A percentile compares a stretch with the other conserved stretches of the same genome.
phyloP scores from a whole-genome alignment of 2,329 filamentous ascomycete species.

The Aspergillus vadensis region DNA sequence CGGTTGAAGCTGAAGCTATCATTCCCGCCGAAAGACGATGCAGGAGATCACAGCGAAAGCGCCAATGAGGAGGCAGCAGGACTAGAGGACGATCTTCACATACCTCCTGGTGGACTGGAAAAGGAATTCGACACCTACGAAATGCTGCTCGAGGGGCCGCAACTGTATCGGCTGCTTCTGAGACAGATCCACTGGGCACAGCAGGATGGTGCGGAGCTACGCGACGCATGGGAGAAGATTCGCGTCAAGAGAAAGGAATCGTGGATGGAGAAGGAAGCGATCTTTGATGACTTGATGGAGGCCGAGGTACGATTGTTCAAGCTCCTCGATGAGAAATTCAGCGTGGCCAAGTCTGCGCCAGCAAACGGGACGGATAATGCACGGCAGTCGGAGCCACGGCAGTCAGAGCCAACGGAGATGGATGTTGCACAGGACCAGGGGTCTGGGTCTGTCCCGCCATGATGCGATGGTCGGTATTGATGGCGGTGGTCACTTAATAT shows the following conservation, averaged over 20 bases:
- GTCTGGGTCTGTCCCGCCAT: conserved; percentile 6
- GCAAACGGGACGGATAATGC: not conserved
- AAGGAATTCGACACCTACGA: conserved; percentile 49
- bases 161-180: conserved; percentile 49
- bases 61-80: conserved; percentile 30
- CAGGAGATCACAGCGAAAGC: conserved; percentile 31
- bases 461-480: not conserved
- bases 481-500: not conserved
- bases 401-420: not conserved
- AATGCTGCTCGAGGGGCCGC: conserved; percentile 42
- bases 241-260: conserved; percentile 40
- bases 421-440: conserved; percentile 1
- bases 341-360: not conserved
- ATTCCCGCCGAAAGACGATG: conserved; percentile 36
- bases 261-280: conserved; percentile 47
- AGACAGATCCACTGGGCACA: conserved; percentile 53
- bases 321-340: conserved; percentile 16
- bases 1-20: conserved; percentile 48
- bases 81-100: conserved; percentile 40
- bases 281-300: conserved; percentile 48
- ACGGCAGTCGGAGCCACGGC: not conserved
- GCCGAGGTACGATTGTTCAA: conserved; percentile 43
- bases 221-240: conserved; percentile 43
- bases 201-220: conserved; percentile 44
- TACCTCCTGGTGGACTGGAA: conserved; percentile 42